Percentiles rank a stretch among this genome's conserved stretches.
phyloP scores from a whole-genome alignment of 2,329 filamentous ascomycete species.

The Diplodia intermedia region DNA sequence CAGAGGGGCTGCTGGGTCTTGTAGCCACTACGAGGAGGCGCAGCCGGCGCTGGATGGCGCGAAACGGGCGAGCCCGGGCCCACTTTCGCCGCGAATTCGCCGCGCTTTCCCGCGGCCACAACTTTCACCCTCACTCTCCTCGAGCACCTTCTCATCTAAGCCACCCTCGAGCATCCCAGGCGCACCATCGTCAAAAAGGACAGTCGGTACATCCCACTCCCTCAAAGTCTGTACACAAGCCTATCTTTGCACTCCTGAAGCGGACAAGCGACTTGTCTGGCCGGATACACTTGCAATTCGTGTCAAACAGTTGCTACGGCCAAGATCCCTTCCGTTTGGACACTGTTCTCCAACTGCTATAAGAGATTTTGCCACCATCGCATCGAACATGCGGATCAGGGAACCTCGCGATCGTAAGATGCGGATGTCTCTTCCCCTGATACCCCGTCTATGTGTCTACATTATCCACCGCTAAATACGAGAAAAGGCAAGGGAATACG shows the following conservation, averaged over 20 bases:
- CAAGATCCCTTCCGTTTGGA: not conserved
- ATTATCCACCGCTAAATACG: not conserved
- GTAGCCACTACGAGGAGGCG: slow-evolving; percentile 22
- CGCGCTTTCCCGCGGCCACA: not conserved
- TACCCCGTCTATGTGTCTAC: not conserved
- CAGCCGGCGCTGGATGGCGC: not conserved
- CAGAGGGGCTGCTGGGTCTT: slow-evolving; percentile 12
- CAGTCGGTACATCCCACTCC: not conserved
- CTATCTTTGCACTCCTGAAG: not conserved
- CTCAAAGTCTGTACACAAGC: not conserved
- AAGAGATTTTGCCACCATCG: not conserved
- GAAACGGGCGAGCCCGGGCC: not conserved
- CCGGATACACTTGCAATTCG: not conserved
- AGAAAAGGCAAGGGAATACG: not conserved
- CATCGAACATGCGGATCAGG: not conserved
- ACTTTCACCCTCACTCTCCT: not conserved
- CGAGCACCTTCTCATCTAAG: not conserved
- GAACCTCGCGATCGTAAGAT: not conserved
- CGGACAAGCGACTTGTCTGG: not conserved
- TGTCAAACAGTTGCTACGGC: not conserved
- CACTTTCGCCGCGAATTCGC: not conserved
- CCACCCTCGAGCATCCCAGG: not conserved
- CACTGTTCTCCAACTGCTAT: not conserved
- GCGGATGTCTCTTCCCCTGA: too few species aligned
- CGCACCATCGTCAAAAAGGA: not conserved